A percentile compares a stretch with the other conserved stretches of the same genome.
These are phyloP conservation scores for Neofusicoccum sp. DNA, from an alignment of 2,329 filamentous ascomycete genomes.

Conservation along the genomic window DNA sequence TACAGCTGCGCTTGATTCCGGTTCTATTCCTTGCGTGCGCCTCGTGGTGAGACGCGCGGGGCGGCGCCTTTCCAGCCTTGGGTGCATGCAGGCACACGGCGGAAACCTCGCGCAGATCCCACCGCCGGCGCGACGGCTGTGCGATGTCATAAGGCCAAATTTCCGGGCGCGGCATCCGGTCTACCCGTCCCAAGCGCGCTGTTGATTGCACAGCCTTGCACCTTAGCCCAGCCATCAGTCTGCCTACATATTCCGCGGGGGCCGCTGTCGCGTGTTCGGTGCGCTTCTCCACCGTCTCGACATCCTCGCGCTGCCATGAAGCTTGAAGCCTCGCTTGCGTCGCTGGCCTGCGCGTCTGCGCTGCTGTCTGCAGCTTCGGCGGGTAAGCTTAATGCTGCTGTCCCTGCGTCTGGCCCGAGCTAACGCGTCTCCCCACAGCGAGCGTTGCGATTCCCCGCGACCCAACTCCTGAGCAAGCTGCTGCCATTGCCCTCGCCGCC, in stretches of 20 bases:
- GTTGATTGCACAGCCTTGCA: conserved; percentile 7
- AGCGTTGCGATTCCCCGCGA: conserved; percentile 11
- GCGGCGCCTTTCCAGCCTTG: not conserved
- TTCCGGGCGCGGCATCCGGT: conserved; percentile 4
- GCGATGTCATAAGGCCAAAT: conserved; percentile 12
- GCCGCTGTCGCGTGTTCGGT: not conserved
- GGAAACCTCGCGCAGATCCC: not conserved
- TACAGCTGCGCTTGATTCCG: not conserved
- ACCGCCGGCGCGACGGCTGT: not conserved
- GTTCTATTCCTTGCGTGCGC: not conserved
- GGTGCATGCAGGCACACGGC: not conserved
- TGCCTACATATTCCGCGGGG: conserved; percentile 10
- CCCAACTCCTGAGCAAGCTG: conserved; percentile 11
- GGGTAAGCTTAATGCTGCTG: not conserved
- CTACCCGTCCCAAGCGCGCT: conserved; percentile 1
- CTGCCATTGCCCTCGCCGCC: conserved; percentile 12
- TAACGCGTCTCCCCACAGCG: not conserved
- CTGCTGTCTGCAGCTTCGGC: conserved; percentile 15
- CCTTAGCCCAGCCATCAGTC: not conserved
- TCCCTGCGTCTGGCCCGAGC: not conserved
- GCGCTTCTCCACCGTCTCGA: not conserved
- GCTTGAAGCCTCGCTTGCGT: not conserved
- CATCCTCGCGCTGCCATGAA: conserved; percentile 5
- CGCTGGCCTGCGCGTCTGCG: not conserved
- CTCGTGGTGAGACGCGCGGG: not conserved